Base-by-base conservation (phyloP, 2,329 filamentous ascomycete genomes). In the Colletotrichum musicola region DNA sequence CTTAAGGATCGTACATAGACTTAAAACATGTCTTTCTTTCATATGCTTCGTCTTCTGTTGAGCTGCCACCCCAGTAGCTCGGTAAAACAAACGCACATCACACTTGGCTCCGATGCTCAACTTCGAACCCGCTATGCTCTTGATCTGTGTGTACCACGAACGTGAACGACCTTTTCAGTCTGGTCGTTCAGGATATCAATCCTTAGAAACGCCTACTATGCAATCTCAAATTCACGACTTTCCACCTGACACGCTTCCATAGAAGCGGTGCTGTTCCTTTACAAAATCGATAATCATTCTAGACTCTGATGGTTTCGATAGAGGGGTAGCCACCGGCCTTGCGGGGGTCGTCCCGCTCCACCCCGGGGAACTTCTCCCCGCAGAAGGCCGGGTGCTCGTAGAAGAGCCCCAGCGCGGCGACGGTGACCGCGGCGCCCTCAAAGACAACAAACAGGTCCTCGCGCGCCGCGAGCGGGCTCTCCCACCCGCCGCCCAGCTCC, bases 401-500 rank as follows among this genome's bases (percentile, higher is more conserved):
- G 71, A 83, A 84, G 53, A 89, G 76, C 3, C 70, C 75, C 3
- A 81, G 56, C 13, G 82, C 82, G 3, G 86, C 84, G 16, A 86
- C 71, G 40, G 82, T 76, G 46, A 88, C 82, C 79, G 88, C 81
- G 50, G 83, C 79, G 51, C 87, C 86, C 81, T 90, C 88, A 61
- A 90, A 84, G 5, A 79, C 85, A 69, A 90, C 83, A 75, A 90
- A 90, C 64, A 87, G 78, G 44, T 79, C 80, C 78, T 90, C 81
- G 44, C 85, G 77, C 40, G 74, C 77, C 75, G 90, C 90, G 72
- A 93, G 77, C 22, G 82, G 77, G 0, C 90, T 89, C 3, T 75
- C 77, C 86, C 89, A 93, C 1, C 91, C 91, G 60, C 86, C 81
- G 71, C 85, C 87, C 71, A 93, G 79, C 82, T 93, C 90, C 0